Evolutionary conservation across 2,329 filamentous ascomycete species (phyloP).

Genomic region (Geosmithia putterillii): DNA sequence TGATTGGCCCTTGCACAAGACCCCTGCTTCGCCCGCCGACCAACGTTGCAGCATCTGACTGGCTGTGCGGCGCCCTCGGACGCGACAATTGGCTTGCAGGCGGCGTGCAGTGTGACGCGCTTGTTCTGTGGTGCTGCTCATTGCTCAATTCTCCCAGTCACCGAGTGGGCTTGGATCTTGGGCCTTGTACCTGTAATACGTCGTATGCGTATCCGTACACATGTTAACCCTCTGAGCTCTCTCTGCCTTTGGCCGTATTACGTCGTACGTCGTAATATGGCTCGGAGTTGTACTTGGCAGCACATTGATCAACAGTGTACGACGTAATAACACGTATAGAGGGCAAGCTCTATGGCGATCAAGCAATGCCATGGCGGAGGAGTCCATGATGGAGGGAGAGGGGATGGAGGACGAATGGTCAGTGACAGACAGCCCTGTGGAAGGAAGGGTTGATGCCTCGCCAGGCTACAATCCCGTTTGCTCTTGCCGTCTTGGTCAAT

Average conservation of each 20-base stretch:
- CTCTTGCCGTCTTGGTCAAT: not conserved
- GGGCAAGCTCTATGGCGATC: no score
- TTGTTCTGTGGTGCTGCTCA: not conserved
- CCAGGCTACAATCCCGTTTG: not conserved
- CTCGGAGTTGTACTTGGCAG: no score
- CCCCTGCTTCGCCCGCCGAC: not conserved
- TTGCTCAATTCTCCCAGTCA: not conserved
- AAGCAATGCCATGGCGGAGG: not conserved
- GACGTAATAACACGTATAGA: no score
- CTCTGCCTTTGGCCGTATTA: no score
- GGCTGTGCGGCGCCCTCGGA: not conserved
- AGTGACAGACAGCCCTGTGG: not conserved
- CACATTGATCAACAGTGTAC: no score
- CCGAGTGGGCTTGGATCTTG: no score
- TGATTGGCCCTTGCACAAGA: not conserved
- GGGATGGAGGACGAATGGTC: not conserved
- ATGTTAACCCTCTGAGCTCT: no score
- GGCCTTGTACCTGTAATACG: no score
- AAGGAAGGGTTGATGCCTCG: not conserved
- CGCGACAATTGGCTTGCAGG: no score
- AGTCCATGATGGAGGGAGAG: not conserved
- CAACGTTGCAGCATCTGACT: not conserved
- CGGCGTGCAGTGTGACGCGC: not conserved
- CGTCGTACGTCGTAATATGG: no score
- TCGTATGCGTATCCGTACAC: no score